A percentile compares a stretch with the other conserved stretches of the same genome.
phyloP scores from a whole-genome alignment of 306 rosid species.

The Mimosa pudica region DNA sequence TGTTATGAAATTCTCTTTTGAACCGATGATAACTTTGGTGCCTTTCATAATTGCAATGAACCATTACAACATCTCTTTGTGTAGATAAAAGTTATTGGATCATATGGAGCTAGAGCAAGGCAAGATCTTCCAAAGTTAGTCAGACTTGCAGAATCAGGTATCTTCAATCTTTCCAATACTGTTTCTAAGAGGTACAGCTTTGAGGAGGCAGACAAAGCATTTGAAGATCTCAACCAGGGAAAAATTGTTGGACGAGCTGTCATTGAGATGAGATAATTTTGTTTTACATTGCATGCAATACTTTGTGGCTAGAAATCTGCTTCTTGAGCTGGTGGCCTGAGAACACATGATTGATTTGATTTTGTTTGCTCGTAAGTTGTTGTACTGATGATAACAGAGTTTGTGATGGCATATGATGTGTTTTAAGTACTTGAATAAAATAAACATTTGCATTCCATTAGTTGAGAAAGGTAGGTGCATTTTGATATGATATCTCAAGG shows the following conservation, averaged over 20 bases:
- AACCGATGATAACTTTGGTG: neutral
- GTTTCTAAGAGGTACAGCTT: constrained; percentile 83
- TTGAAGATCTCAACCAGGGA: constrained; percentile 80
- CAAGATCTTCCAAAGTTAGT: constrained; percentile 95
- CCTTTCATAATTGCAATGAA: neutral
- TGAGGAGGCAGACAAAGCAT: constrained; percentile 77
- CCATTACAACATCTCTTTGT: constrained; percentile 23
- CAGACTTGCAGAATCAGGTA: constrained; percentile 85
- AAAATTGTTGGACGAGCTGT: constrained; percentile 79
- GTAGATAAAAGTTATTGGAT: constrained; percentile 87
- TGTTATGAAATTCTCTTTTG: neutral
- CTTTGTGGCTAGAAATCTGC: constrained; percentile 19
- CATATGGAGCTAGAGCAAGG: constrained; percentile 96
- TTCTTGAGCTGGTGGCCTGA: constrained; percentile 43
- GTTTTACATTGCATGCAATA: constrained; percentile 22
- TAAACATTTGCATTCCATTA: constrained; percentile 2
- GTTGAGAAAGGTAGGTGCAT: neutral
- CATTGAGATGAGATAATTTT: constrained; percentile 68
- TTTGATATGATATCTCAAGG: neutral
- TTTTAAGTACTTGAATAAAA: constrained; percentile 20
- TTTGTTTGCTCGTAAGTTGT: neutral
- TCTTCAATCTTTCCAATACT: constrained; percentile 69
- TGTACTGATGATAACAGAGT: neutral
- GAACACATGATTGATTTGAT: constrained; percentile 35
- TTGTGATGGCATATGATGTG: neutral